Evolutionary conservation across 306 rosid species (phyloP), one percentile per base, ranked within the genome.

Genomic region (Dryas drummondii): DNA sequence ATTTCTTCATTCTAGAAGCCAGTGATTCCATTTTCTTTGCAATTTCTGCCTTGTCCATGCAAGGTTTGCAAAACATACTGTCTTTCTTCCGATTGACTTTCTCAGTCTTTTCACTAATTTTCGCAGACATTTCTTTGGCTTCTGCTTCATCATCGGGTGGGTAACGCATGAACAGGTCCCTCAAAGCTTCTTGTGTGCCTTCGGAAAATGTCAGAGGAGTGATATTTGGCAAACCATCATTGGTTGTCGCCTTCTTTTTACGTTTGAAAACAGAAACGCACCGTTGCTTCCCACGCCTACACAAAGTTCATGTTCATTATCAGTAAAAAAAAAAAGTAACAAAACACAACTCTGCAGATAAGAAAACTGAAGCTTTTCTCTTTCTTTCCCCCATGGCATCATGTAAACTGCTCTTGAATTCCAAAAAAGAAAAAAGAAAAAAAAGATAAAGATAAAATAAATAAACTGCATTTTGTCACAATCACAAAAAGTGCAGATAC

Each of bases 71-170:
- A 71, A 96, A 96, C 65, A 84, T 64, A 66, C 78, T 90, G 81
- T 84, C 89, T 63, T 40, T 73, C 50, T 11, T 73, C 54, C 71
- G 78, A 37, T 15, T 68, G 22, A 16, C 5, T 19, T 63, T 79
- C 11, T 49, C 73, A 53, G 44, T 0, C 51, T 65, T 73, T 64
- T 6, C 74, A 61, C 76, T 55, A 53, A 60, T 66, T 52, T 67
- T 72, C 66, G 86, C 82, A 52, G 52, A 53, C 60, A 71, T 61
- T 55, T 72, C 79, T 62, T 70, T 76, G 26, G 9, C 40, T 79
- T 52, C 55, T 69, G 77, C 86, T 79, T 82, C 91, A 73, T 81
- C 93, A 55, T 81, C 90, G 3, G 98, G 98, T 16, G 99, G 99
- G 76, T 84, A 87, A 5, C 66, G 79, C 54, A 80, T 67, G 70